Conservation (phyloP, 2,329 filamentous ascomycete species). For the Cryphonectria japonica region DNA sequence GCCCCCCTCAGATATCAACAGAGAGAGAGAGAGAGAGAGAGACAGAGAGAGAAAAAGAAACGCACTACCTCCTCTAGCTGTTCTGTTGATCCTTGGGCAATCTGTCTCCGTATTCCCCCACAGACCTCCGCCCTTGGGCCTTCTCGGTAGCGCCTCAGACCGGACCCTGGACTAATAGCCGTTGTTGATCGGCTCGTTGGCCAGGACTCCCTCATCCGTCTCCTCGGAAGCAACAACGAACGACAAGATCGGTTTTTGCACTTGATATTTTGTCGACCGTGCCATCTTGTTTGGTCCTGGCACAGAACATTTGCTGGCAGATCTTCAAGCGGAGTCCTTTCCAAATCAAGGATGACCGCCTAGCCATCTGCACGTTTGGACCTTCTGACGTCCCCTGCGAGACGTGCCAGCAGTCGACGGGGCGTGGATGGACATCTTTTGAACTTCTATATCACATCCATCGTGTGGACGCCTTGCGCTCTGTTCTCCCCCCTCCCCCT, state of each 20-base stretch:
- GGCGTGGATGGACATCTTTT: not conserved
- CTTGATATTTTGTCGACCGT: slow-evolving; percentile 1
- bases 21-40: not conserved
- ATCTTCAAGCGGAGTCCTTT: slow-evolving; percentile 11
- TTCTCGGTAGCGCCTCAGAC: slow-evolving; percentile 22
- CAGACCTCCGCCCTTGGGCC: slow-evolving; percentile 22
- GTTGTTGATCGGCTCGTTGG: not conserved
- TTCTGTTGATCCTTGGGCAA: slow-evolving; percentile 13
- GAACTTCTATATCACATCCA: not conserved
- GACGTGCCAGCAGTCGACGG: not conserved
- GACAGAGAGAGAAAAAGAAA: not conserved
- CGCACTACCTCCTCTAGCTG: slow-evolving; percentile 12
- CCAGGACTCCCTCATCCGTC: slow-evolving; percentile 12
- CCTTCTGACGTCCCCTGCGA: not conserved
- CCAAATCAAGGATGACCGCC: slow-evolving; percentile 12
- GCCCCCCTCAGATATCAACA: not conserved
- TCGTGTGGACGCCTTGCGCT: not conserved
- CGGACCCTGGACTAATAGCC: slow-evolving; percentile 22
- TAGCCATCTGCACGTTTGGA: slow-evolving; percentile 21
- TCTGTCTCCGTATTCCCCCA: slow-evolving; percentile 17
- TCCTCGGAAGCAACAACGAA: slow-evolving; percentile 11
- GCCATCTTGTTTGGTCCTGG: slow-evolving; percentile 7
- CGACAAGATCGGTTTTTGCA: not conserved
- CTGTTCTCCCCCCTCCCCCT: not conserved
- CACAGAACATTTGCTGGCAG: not conserved